Evolutionary conservation across 352 stramenopile genomes (phyloP), one percentile per base, ranked within the genome.

Genomic region (Blastocystis sp.): DNA sequence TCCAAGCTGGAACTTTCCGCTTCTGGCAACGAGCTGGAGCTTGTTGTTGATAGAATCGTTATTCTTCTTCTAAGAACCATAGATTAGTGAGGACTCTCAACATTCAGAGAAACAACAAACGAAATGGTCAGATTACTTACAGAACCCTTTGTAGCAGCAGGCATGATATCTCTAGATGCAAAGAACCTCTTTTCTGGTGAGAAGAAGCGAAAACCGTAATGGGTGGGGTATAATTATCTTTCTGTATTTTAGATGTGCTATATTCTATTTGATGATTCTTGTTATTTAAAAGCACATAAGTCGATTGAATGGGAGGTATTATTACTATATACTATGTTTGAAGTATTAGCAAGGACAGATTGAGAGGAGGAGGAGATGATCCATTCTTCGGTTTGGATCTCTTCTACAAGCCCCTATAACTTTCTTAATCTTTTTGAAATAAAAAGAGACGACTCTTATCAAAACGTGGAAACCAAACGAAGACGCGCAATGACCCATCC

Each of bases 21-120:
- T 98, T 92, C 98, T 98, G 95, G 99, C 99, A 75, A 99, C 97
- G 82, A 99, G 93, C 94, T 99, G 97, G 87, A 99, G 93, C 79
- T 96, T 95, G 90, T 95, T 97, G 96, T 99, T 99, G 94, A 99
- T 98, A 91, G 96, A 98, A 91, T 99, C 97, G 90, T 95, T 94
- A 90, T 93, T 95, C 94, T 99, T 99, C 93, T 99, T 99, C 73
- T 84, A 84, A 5, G 57, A 53, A 62, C 24, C 44, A 35, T 13
- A 17, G 51, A 64, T 84, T 69, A 84, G 73, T 30, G 27, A 22
- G n/a, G 53, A 66, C 48, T 30, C n/a, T 5, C 24, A 33, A n/a
- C 53, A 66, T 56, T 48, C 40, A 44, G 40, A 24, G 68, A 62
- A 53, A n/a, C 48, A 48, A 44, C 48, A 84, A n/a, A 11, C 19